Percentiles rank a stretch among this genome's conserved stretches.
These are phyloP conservation scores for Rhodocollybia butyracea DNA, from an alignment of 768 basidiomycete species.

Conservation along the genomic window DNA sequence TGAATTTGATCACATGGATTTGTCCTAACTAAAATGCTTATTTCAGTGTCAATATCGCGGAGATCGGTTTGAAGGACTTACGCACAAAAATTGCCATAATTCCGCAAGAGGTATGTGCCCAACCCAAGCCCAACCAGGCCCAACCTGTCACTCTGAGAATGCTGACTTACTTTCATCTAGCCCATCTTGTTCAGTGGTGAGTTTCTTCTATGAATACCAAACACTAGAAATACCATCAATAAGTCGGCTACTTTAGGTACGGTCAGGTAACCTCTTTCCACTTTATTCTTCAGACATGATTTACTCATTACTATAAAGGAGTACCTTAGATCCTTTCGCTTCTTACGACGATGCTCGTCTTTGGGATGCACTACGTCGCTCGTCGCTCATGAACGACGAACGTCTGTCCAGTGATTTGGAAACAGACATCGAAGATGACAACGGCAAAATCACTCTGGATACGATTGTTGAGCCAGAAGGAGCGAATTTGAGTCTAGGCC, in stretches of 20 bases:
- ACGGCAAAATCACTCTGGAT: conserved; percentile 46
- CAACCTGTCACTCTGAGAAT: neutral
- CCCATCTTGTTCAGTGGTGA: conserved; percentile 56
- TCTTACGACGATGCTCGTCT: conserved; percentile 60
- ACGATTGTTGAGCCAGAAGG: conserved; percentile 63
- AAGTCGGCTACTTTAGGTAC: too few relatives aligned
- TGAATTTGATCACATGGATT: too few relatives aligned
- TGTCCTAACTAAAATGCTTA: neutral
- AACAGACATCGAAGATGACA: neutral
- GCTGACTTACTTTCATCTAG: conserved; percentile 23
- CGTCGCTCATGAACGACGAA: conserved; percentile 36
- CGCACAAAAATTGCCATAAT: conserved; percentile 60
- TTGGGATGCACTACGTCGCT: conserved; percentile 69
- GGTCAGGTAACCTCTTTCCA: conserved; percentile 9
- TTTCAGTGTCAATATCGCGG: conserved; percentile 59
- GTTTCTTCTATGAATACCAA: conserved; percentile 17
- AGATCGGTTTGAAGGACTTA: conserved; percentile 62
- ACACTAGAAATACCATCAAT: too few relatives aligned
- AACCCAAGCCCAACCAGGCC: neutral
- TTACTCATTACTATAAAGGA: too few relatives aligned
- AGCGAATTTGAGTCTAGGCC: conserved; percentile 52
- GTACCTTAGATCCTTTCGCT: conserved; percentile 57
- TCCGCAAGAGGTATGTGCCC: conserved; percentile 55
- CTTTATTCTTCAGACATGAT: conserved; percentile 59
- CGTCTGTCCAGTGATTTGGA: conserved; percentile 15